Conservation (phyloP, 2,329 filamentous ascomycete genomes). For the Coleophoma crateriformis region DNA sequence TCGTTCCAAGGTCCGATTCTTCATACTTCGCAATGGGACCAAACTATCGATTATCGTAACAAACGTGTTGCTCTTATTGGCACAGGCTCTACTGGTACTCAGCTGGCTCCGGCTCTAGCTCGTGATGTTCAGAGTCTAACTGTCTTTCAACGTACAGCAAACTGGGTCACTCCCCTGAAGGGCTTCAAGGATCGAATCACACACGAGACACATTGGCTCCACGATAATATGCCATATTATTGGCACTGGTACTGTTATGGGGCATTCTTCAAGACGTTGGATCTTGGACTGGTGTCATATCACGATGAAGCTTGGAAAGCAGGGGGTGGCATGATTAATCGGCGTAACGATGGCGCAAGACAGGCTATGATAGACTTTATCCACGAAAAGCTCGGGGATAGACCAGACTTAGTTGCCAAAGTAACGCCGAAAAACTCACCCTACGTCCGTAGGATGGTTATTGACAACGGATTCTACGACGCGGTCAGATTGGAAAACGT, state of each 20-base stretch:
- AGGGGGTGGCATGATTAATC: too few species aligned
- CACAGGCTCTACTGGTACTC: slow-evolving; percentile 42
- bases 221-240: not conserved
- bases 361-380: too few species aligned
- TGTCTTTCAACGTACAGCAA: not conserved
- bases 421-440: too few species aligned
- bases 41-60: not conserved
- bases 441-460: too few species aligned
- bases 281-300: too few species aligned
- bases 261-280: too few species aligned
- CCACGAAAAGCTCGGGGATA: too few species aligned
- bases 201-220: not conserved
- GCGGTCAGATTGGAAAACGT: too few species aligned
- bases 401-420: too few species aligned
- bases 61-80: slow-evolving; percentile 40
- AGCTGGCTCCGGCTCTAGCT: not conserved
- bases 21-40: not conserved
- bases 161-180: not conserved
- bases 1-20: not conserved
- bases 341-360: too few species aligned
- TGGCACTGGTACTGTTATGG: not conserved
- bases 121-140: not conserved
- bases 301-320: too few species aligned
- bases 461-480: too few species aligned
- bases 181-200: not conserved